phyloP scores from a whole-genome alignment of 257 asterid species.

The Fraxinus cuspidata region DNA sequence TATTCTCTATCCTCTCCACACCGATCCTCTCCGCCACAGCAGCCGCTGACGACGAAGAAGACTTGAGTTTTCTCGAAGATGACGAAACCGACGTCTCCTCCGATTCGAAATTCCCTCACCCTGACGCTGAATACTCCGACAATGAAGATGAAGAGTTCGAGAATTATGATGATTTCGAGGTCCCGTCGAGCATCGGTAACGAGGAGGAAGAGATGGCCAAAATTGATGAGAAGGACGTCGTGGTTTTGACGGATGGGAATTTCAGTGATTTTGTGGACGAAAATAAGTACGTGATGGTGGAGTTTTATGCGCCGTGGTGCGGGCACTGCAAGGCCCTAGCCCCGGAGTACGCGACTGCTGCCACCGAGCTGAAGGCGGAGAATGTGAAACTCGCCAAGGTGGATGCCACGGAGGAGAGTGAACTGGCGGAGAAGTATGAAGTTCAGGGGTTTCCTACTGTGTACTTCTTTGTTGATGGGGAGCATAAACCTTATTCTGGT shows the following conservation, averaged over 20 bases:
- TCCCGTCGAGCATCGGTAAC: slow-evolving; percentile 38
- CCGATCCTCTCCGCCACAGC: slow-evolving; percentile 28
- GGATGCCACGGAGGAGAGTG: slow-evolving; percentile 78
- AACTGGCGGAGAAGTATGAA: slow-evolving; percentile 71
- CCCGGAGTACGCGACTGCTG: slow-evolving; percentile 98
- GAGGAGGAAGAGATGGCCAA: slow-evolving; percentile 30
- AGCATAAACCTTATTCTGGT: slow-evolving; percentile 66
- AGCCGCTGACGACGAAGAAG: slow-evolving; percentile 50
- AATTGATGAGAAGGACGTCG: slow-evolving; percentile 79
- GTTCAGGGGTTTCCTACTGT: slow-evolving; percentile 86
- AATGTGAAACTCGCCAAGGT: slow-evolving; percentile 84
- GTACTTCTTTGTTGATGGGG: slow-evolving; percentile 79
- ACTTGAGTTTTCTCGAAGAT: slow-evolving; percentile 57
- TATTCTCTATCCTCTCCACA: slow-evolving; percentile 32
- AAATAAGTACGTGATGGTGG: slow-evolving; percentile 87
- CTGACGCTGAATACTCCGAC: slow-evolving; percentile 46
- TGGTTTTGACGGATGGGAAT: slow-evolving; percentile 69
- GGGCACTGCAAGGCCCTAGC: slow-evolving; percentile 86
- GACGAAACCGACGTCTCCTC: slow-evolving; percentile 32
- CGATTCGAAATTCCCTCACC: slow-evolving; percentile 31
- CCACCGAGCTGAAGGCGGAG: slow-evolving; percentile 67
- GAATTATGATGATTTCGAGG: slow-evolving; percentile 51
- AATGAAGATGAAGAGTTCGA: slow-evolving; percentile 48
- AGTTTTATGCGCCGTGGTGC: slow-evolving; percentile 98
- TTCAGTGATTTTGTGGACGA: slow-evolving; percentile 64